Percentiles rank a stretch among this genome's conserved stretches.
Conservation (phyloP, 441 rosid species). For the Flueggea neowawraea region DNA sequence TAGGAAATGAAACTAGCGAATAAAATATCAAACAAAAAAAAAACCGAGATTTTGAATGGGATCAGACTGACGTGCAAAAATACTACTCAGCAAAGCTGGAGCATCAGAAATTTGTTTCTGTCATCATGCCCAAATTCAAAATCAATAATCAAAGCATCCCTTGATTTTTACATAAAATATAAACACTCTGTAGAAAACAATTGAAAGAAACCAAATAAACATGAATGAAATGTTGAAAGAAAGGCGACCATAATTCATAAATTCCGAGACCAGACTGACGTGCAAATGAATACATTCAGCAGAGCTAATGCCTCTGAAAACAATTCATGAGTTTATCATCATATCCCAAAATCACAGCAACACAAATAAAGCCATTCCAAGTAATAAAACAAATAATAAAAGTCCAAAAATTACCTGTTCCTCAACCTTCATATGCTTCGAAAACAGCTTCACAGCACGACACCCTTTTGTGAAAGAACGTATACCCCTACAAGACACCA, state of each 20-base stretch:
- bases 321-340: constrained; percentile 20
- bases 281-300: constrained; percentile 46
- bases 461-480: constrained; percentile 64
- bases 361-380: not conserved
- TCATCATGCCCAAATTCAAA: constrained; percentile 7
- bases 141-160: not conserved
- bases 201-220: not conserved
- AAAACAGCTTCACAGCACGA: constrained; percentile 64
- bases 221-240: not conserved
- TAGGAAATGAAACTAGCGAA: not conserved
- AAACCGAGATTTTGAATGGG: not conserved
- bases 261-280: constrained; percentile 50
- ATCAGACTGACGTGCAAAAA: constrained; percentile 23
- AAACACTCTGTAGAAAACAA: not conserved
- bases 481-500: constrained; percentile 44
- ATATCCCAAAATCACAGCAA: constrained; percentile 18
- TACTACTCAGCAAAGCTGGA: constrained; percentile 4
- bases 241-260: not conserved
- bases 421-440: constrained; percentile 87
- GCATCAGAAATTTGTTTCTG: constrained; percentile 6
- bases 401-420: constrained; percentile 62
- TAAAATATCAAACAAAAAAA: not conserved
- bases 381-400: constrained; percentile 1
- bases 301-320: constrained; percentile 30
- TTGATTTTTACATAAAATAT: not conserved